Conservation (phyloP, 1,284 basidiomycete genomes). For the Rhodotorula glutinis region DNA sequence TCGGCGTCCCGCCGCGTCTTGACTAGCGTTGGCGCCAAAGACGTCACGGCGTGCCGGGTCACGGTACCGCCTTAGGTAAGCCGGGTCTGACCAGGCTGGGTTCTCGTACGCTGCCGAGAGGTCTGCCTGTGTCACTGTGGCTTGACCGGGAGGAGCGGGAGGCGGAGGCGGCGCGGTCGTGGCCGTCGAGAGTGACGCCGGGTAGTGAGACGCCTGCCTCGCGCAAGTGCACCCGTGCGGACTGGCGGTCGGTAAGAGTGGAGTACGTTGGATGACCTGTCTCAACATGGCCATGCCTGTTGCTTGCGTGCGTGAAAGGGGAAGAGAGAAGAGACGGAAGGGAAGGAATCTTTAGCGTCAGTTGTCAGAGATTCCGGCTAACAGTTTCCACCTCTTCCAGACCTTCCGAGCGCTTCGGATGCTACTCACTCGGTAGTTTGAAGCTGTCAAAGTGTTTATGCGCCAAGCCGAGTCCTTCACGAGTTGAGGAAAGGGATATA, state of each 20-base stretch:
- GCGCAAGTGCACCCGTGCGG: not conserved
- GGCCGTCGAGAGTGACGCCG: constrained; percentile 10
- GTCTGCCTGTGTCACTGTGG: not conserved
- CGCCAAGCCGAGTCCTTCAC: too few relatives aligned
- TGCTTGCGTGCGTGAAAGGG: not conserved
- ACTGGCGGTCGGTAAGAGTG: not conserved
- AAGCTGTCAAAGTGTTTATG: too few relatives aligned
- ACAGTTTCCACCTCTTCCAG: too few relatives aligned
- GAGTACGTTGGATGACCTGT: not conserved
- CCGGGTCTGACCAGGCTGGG: constrained; percentile 35
- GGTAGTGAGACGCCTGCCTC: constrained; percentile 17
- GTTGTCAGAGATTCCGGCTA: too few relatives aligned
- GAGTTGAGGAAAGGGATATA: too few relatives aligned
- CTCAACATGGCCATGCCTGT: constrained; percentile 12
- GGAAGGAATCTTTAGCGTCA: too few relatives aligned
- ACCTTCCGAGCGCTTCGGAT: too few relatives aligned
- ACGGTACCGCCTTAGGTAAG: constrained; percentile 39
- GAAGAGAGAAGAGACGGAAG: too few relatives aligned
- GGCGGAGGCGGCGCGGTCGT: constrained; percentile 3
- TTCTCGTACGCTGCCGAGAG: constrained; percentile 8
- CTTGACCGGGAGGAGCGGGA: constrained; percentile 1
- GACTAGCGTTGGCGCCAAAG: not conserved
- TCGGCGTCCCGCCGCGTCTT: not conserved
- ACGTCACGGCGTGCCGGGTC: constrained; percentile 34
- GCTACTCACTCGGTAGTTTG: too few relatives aligned